Conservation (phyloP, 2,329 filamentous ascomycete genomes). For the Rhytidhysteron rufulum region DNA sequence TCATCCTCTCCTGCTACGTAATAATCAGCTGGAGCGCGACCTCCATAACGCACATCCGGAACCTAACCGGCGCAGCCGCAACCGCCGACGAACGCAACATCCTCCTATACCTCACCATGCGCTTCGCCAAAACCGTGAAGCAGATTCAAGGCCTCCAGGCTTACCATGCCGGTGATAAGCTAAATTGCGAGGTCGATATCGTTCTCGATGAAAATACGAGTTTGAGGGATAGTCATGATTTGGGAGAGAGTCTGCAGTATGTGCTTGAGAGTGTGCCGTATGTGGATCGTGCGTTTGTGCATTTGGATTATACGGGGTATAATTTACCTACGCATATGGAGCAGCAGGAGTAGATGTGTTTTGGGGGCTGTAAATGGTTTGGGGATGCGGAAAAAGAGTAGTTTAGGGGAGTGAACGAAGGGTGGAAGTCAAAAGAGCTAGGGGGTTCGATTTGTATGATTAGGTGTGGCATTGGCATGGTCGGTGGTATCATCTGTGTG, state of each 20-base stretch:
- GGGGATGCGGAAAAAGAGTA: too few relatives aligned
- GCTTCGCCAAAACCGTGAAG: conserved; percentile 82
- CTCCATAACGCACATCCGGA: conserved; percentile 72
- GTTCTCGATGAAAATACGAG: conserved; percentile 73
- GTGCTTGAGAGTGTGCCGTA: conserved; percentile 80
- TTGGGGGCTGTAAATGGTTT: too few relatives aligned
- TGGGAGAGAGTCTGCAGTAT: conserved; percentile 75
- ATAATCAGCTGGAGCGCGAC: conserved; percentile 76
- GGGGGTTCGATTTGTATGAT: too few relatives aligned
- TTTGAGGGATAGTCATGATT: conserved; percentile 75
- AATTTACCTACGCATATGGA: conserved; percentile 51
- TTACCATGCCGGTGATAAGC: conserved; percentile 80
- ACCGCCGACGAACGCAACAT: conserved; percentile 80
- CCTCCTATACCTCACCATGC: conserved; percentile 86
- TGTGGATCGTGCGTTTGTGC: conserved; percentile 57
- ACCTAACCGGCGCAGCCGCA: conserved; percentile 74
- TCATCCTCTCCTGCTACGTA: conserved; percentile 73
- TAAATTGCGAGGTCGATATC: conserved; percentile 80
- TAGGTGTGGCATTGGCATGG: too few relatives aligned
- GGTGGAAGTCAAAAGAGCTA: too few relatives aligned
- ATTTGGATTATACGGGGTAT: conserved; percentile 49
- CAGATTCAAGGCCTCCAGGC: conserved; percentile 82
- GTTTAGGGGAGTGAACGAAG: too few relatives aligned
- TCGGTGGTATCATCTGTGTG: too few relatives aligned
- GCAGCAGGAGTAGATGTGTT: conserved; percentile 42